These are phyloP conservation scores for Alternaria rosae DNA, from an alignment of 2,329 filamentous ascomycete species.

Conservation along the genomic window DNA sequence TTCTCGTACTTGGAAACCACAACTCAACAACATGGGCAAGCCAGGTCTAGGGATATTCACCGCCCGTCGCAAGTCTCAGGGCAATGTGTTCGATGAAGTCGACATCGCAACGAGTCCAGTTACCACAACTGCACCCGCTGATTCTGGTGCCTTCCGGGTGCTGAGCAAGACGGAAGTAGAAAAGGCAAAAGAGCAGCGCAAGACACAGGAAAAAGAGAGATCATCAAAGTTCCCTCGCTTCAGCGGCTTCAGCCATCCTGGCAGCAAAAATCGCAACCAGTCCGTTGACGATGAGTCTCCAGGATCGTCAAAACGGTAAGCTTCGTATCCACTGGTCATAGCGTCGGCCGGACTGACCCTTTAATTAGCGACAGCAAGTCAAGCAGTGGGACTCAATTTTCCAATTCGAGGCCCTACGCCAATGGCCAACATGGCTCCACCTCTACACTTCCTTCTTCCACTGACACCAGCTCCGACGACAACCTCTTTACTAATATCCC, in stretches of 20 bases:
- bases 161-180: conserved; percentile 44
- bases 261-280: conserved; percentile 43
- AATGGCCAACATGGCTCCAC: conserved; percentile 47
- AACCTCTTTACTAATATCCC: conserved; percentile 47
- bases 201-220: conserved; percentile 43
- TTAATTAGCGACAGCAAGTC: conserved; percentile 50
- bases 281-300: conserved; percentile 49
- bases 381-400: conserved; percentile 50
- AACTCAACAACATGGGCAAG: conserved; percentile 37
- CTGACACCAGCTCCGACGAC: conserved; percentile 48
- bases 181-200: conserved; percentile 35
- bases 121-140: conserved; percentile 23
- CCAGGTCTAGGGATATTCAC: conserved; percentile 43
- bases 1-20: conserved; percentile 8
- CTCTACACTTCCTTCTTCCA: conserved; percentile 52
- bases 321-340: conserved; percentile 24
- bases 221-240: conserved; percentile 45
- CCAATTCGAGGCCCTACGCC: conserved; percentile 45
- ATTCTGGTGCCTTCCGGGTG: conserved; percentile 44
- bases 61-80: conserved; percentile 48
- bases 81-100: conserved; percentile 45
- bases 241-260: conserved; percentile 38
- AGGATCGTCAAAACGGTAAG: conserved; percentile 48
- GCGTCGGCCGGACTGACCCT: conserved; percentile 38
- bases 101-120: conserved; percentile 31